A percentile compares a stretch with the other conserved stretches of the same genome.
Conservation (phyloP, 768 basidiomycete species). For the Rhizopogon sp. region DNA sequence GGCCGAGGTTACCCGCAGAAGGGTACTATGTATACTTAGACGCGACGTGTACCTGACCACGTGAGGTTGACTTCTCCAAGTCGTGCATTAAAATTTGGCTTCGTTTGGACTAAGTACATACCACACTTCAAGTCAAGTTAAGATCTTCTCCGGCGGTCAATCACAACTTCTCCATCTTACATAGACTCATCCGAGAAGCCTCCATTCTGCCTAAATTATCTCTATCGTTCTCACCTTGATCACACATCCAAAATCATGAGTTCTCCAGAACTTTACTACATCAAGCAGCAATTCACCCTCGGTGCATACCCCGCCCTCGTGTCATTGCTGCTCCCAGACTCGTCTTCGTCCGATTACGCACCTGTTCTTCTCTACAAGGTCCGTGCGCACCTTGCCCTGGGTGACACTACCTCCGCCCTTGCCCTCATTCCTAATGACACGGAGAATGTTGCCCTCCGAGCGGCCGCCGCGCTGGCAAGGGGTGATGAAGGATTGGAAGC, state of each 20-base stretch:
- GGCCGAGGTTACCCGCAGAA: too few species aligned
- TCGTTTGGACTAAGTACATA: too few species aligned
- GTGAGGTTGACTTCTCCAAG: neutral
- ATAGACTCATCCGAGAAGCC: neutral
- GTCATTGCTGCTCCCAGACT: constrained; percentile 50
- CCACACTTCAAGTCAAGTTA: neutral
- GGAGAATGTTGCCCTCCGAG: constrained; percentile 65
- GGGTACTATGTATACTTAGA: too few species aligned
- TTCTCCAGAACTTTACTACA: constrained; percentile 59
- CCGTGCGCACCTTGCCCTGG: constrained; percentile 70
- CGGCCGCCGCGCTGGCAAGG: constrained; percentile 68
- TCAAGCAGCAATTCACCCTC: constrained; percentile 74
- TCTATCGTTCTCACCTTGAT: neutral
- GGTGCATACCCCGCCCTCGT: constrained; percentile 68
- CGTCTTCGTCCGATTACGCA: constrained; percentile 58
- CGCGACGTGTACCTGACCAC: neutral
- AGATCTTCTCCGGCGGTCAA: neutral
- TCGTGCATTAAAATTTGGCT: too few species aligned
- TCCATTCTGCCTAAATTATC: neutral
- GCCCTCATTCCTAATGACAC: constrained; percentile 51
- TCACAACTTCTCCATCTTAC: neutral
- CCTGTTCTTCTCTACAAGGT: constrained; percentile 72
- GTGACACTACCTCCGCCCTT: constrained; percentile 51
- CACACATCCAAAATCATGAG: constrained; percentile 32
- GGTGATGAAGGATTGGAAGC: constrained; percentile 66